Conservation (phyloP, 1,284 basidiomycete genomes). For the Ceratobasidium sp. region DNA sequence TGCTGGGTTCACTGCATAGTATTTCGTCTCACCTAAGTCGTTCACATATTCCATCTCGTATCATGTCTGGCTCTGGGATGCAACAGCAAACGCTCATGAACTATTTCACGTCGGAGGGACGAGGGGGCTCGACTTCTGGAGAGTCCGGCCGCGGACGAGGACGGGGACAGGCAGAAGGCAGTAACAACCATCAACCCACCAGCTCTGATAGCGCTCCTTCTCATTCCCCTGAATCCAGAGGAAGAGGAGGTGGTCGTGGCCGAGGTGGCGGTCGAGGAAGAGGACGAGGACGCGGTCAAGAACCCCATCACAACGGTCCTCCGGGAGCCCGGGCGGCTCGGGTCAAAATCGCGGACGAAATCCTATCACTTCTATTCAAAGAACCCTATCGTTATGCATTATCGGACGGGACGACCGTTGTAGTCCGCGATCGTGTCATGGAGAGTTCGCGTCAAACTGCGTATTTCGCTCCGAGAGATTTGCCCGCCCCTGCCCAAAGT, state of each 20-base stretch:
- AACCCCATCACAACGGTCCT: constrained; percentile 1
- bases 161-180: neutral
- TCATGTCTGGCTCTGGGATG: neutral
- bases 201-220: neutral
- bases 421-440: constrained; percentile 21
- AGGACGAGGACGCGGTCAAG: constrained; percentile 15
- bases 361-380: constrained; percentile 13
- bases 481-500: constrained; percentile 2
- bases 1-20: neutral
- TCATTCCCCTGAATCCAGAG: neutral
- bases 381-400: constrained; percentile 10
- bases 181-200: neutral
- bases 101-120: constrained; percentile 4
- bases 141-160: neutral
- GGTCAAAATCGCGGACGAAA: constrained; percentile 27
- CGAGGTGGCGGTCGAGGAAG: neutral
- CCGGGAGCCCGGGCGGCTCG: constrained; percentile 21
- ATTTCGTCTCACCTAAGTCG: neutral
- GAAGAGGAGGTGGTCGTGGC: constrained; percentile 1
- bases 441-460: constrained; percentile 10
- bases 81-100: constrained; percentile 9
- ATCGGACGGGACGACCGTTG: constrained; percentile 5
- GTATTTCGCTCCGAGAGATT: constrained; percentile 16
- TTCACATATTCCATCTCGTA: neutral
- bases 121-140: constrained; percentile 11